phyloP scores from a whole-genome alignment of 805 yeast species.

The Wickerhamomyces strasburgensis region DNA sequence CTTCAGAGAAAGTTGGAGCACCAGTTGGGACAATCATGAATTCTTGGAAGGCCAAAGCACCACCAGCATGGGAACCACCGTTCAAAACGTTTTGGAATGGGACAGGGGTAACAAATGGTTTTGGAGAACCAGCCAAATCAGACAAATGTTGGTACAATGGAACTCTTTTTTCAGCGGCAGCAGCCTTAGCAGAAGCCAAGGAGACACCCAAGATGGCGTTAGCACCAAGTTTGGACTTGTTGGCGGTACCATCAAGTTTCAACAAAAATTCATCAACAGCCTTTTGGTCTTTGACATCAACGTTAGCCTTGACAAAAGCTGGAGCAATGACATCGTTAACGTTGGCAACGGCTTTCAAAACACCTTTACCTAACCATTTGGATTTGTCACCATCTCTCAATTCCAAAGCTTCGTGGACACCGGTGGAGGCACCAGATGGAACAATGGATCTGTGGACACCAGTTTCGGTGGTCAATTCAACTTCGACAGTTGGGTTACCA shows the following conservation, averaged over 20 bases:
- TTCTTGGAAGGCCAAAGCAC: slow-evolving; percentile 98
- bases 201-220: slow-evolving; percentile 98
- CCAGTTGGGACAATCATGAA: slow-evolving; percentile 98
- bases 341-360: slow-evolving; percentile 91
- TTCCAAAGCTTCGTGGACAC: slow-evolving; percentile 97
- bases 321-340: slow-evolving; percentile 95
- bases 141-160: slow-evolving; percentile 93
- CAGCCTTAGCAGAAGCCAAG: slow-evolving; percentile 95
- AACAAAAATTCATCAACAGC: slow-evolving; percentile 82
- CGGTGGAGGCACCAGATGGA: slow-evolving; percentile 99
- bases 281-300: slow-evolving; percentile 83
- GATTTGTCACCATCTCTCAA: slow-evolving; percentile 97
- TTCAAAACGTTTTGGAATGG: slow-evolving; percentile 98
- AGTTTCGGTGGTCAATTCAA: slow-evolving; percentile 86
- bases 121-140: slow-evolving; percentile 64
- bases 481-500: slow-evolving; percentile 99
- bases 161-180: slow-evolving; percentile 91
- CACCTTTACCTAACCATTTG: slow-evolving; percentile 99
- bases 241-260: slow-evolving; percentile 91
- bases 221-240: slow-evolving; percentile 97
- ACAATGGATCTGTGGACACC: slow-evolving; percentile 97
- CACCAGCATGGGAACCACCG: slow-evolving; percentile 99
- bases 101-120: slow-evolving; percentile 93
- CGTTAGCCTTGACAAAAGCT: slow-evolving; percentile 73
- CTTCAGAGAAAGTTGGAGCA: slow-evolving; percentile 89